A percentile compares a stretch with the other conserved stretches of the same genome.
Evolutionary conservation across 2,329 filamentous ascomycete genomes (phyloP).

Genomic region (Epichloe typhina): DNA sequence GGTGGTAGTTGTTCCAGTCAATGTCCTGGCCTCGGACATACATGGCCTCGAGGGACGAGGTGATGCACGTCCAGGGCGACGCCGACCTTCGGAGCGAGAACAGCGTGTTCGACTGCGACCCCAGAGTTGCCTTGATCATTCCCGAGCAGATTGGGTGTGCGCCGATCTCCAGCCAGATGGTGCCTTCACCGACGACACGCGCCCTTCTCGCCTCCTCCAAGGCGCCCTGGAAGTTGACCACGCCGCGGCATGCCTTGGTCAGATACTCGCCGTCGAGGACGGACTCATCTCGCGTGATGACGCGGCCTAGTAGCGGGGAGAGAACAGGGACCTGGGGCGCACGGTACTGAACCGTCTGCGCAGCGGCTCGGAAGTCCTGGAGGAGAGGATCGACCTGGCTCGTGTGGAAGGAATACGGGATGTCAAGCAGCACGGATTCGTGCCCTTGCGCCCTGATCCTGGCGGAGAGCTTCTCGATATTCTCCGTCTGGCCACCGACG

Average conservation of each 20-base stretch:
- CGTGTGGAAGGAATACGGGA: slow-evolving; percentile 22
- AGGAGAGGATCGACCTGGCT: slow-evolving; percentile 25
- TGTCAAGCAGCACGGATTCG: slow-evolving; percentile 20
- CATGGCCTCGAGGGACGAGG: background rate
- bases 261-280: slow-evolving; percentile 31
- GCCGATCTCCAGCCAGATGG: slow-evolving; percentile 54
- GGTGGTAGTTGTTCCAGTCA: slow-evolving; percentile 46
- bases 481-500: slow-evolving; percentile 1
- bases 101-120: slow-evolving; percentile 32
- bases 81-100: slow-evolving; percentile 43
- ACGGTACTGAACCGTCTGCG: background rate
- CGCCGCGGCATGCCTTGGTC: slow-evolving; percentile 37
- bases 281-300: slow-evolving; percentile 10
- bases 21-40: slow-evolving; percentile 20
- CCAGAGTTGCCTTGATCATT: slow-evolving; percentile 47
- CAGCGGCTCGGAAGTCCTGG: slow-evolving; percentile 27
- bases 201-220: slow-evolving; percentile 34
- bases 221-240: slow-evolving; percentile 51
- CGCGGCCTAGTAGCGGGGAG: slow-evolving; percentile 32
- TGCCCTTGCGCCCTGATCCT: background rate
- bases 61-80: slow-evolving; percentile 41
- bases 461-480: background rate
- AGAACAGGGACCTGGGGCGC: slow-evolving; percentile 7
- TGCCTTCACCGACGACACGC: slow-evolving; percentile 38
- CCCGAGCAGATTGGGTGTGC: slow-evolving; percentile 49